Percentiles rank a stretch among this genome's conserved stretches.
Evolutionary conservation across 768 basidiomycete species (phyloP).

Genomic region (Glaciozyma antarctica): DNA sequence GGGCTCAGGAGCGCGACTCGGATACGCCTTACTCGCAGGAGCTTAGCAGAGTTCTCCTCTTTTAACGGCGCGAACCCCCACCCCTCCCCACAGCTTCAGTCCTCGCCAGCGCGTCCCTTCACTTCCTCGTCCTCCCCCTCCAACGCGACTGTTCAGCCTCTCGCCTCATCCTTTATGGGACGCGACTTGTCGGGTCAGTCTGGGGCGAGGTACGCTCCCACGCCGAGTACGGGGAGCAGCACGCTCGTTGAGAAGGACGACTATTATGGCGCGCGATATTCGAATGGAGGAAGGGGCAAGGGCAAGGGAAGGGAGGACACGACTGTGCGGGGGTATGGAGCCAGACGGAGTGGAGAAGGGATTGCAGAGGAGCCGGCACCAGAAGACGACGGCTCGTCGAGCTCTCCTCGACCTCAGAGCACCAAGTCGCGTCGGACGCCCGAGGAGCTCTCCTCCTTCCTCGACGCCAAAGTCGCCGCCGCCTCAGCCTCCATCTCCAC

Average conservation of each 20-base stretch:
- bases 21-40: slow-evolving; percentile 15
- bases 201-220: slow-evolving; percentile 10
- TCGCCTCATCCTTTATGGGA: background rate
- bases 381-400: slow-evolving; percentile 19
- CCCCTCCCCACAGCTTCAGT: background rate
- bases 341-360: too few species aligned
- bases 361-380: background rate
- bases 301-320: slow-evolving; percentile 1
- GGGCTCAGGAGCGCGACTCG: background rate
- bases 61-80: background rate
- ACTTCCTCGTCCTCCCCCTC: background rate
- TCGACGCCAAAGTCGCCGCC: slow-evolving; percentile 14
- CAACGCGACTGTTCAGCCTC: background rate
- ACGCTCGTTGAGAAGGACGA: slow-evolving; percentile 27
- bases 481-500: background rate
- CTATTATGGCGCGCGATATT: background rate
- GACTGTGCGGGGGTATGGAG: background rate
- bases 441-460: slow-evolving; percentile 17
- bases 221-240: slow-evolving; percentile 24
- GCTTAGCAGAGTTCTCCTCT: background rate
- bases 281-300: background rate
- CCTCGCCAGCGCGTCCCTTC: slow-evolving; percentile 1
- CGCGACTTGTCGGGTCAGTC: background rate
- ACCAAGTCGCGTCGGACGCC: slow-evolving; percentile 1
- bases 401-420: slow-evolving; percentile 16